phyloP scores from a whole-genome alignment of 306 rosid species.

The Sophora flavescens region DNA sequence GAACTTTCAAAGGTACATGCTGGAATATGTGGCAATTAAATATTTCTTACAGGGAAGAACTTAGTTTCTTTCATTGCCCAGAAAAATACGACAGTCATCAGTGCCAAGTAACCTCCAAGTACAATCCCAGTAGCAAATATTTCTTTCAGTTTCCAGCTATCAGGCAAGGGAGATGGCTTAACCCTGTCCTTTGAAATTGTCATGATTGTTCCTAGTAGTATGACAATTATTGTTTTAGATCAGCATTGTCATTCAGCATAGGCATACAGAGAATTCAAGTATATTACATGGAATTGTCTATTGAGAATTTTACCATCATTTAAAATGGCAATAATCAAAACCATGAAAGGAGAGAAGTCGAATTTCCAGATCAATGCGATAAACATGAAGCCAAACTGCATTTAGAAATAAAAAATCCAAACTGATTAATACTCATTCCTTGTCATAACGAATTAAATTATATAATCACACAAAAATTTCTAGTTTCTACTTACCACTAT shows the following conservation, averaged over 20 bases:
- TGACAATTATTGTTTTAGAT: slow-evolving; percentile 39
- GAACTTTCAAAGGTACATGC: no score
- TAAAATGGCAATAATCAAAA: slow-evolving; percentile 95
- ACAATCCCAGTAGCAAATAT: slow-evolving; percentile 87
- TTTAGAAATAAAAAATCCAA: slow-evolving; percentile 33
- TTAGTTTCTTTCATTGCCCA: slow-evolving; percentile 77
- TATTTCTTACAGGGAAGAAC: slow-evolving; percentile 76
- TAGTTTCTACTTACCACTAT: slow-evolving; percentile 87
- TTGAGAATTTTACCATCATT: slow-evolving; percentile 76
- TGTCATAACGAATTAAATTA: not conserved
- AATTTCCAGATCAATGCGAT: slow-evolving; percentile 95
- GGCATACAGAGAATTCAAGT: slow-evolving; percentile 13
- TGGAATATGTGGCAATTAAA: not conserved
- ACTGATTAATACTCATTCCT: not conserved
- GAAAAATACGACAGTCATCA: slow-evolving; percentile 95
- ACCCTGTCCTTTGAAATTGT: slow-evolving; percentile 99
- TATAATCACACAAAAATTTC: slow-evolving; percentile 6
- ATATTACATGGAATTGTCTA: not conserved
- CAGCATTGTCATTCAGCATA: slow-evolving; percentile 18
- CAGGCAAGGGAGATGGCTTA: slow-evolving; percentile 97
- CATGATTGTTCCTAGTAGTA: slow-evolving; percentile 86
- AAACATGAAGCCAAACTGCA: slow-evolving; percentile 97
- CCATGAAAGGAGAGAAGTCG: slow-evolving; percentile 99
- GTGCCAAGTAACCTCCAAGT: slow-evolving; percentile 95
- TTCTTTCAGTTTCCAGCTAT: slow-evolving; percentile 97